Conservation (phyloP, 345 rosid species). For the Bruguiera parviflora region DNA sequence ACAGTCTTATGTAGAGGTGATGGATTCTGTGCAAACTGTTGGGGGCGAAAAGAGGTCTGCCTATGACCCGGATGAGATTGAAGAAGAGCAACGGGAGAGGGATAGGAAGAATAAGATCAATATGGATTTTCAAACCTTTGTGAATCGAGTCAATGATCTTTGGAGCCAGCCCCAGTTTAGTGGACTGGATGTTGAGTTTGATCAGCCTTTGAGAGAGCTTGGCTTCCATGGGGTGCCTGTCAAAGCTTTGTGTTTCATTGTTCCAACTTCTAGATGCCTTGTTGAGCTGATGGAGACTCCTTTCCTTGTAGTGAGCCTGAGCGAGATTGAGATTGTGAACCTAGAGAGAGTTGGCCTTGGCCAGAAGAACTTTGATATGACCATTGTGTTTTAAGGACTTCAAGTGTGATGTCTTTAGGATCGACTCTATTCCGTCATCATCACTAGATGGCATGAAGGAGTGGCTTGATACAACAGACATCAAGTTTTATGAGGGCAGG, state of each 20-base stretch:
- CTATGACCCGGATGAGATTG: slow-evolving; percentile 94
- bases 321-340: slow-evolving; percentile 90
- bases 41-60: slow-evolving; percentile 93
- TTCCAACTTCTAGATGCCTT: slow-evolving; percentile 83
- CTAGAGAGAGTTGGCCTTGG: slow-evolving; percentile 90
- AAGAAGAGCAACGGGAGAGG: slow-evolving; percentile 89
- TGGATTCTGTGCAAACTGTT: slow-evolving; percentile 82
- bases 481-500: slow-evolving; percentile 85
- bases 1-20: slow-evolving; percentile 88
- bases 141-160: slow-evolving; percentile 67
- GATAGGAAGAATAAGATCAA: slow-evolving; percentile 82
- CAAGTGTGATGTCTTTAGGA: slow-evolving; percentile 72
- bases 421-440: slow-evolving; percentile 71
- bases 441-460: slow-evolving; percentile 78
- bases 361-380: slow-evolving; percentile 87
- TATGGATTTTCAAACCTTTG: slow-evolving; percentile 79
- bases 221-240: slow-evolving; percentile 90
- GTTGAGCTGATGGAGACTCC: slow-evolving; percentile 86
- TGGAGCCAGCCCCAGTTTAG: slow-evolving; percentile 82
- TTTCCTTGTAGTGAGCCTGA: slow-evolving; percentile 66
- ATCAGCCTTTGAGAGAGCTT: slow-evolving; percentile 84
- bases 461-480: slow-evolving; percentile 85
- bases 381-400: slow-evolving; percentile 83
- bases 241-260: slow-evolving; percentile 70
- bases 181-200: slow-evolving; percentile 82